Base-by-base conservation (phyloP, 345 rosid species). In the Limnanthes douglasii region DNA sequence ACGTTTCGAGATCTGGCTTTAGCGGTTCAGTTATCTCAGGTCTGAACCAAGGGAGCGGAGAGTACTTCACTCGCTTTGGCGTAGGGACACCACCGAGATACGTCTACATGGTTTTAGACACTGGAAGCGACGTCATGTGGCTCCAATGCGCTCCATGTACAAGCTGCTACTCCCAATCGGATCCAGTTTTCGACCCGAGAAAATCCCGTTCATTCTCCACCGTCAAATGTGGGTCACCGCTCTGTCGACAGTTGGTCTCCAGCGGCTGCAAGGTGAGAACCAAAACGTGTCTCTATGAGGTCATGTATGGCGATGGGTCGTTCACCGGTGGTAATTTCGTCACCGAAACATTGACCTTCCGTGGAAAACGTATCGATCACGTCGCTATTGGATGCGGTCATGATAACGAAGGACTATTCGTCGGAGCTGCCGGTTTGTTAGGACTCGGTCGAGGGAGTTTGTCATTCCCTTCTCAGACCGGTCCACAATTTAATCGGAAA, bases 41-140 rank as follows among this genome's bases (percentile, higher is more conserved):
- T 2, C 79, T 90, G 4, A 60, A 95, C 1, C 94, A 76, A 46
- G 94, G 95, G 10, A 79, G 94, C 41, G 92, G 98, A 6, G 98
- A 90, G 69, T 90, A 79, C 52, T 90, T 90, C 69, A 84, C 84
- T 56, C 75, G 92, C 56, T 37, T 90, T 11, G 95, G 94, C 10
- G 79, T 83, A 1, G 95, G 94, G 25, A 77, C 98, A 6, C 98
- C 95, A 19, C 59, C 85, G 18, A 69, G 55, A 44, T 69, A 76
- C 30, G 46, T 66, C 3, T 79, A 64, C 60, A 70, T 84, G 84
- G 94, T 90, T 4, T 61, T 90, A 0, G 98, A 90, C 51, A 90
- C 98, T 0, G 95, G 98, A 19, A 79, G 95, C 65, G 98, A 90
- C 61, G 50, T 88, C 59, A 76, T 84, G 15, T 88, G 98, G 98